Conservation (phyloP, 2,329 filamentous ascomycete species). For the Simplicillium aogashimaense region DNA sequence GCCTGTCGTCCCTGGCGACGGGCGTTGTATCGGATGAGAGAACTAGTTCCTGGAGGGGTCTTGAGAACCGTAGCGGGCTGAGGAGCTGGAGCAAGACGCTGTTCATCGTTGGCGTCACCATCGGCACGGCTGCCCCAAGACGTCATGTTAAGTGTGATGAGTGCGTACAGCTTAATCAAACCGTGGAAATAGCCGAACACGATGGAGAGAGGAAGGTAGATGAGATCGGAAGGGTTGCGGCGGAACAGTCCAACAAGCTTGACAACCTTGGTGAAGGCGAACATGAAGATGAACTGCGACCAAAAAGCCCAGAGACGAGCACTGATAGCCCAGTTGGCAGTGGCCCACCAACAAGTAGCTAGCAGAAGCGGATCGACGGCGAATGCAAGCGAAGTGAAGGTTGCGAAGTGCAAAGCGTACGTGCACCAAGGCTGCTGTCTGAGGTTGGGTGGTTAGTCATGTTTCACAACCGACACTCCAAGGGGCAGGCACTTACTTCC, state of each 20-base stretch:
- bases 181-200: slow-evolving; percentile 90
- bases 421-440: slow-evolving; percentile 90
- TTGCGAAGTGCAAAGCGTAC: slow-evolving; percentile 87
- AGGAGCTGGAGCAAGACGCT: slow-evolving; percentile 49
- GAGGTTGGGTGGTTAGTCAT: slow-evolving; percentile 12
- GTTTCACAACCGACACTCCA: too few species aligned
- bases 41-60: slow-evolving; percentile 30
- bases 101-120: slow-evolving; percentile 72
- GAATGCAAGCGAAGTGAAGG: slow-evolving; percentile 81
- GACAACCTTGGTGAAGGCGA: slow-evolving; percentile 76
- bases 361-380: slow-evolving; percentile 66
- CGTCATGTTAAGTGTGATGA: slow-evolving; percentile 75
- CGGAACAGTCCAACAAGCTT: slow-evolving; percentile 83
- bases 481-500: slow-evolving; percentile 56
- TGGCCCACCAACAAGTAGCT: slow-evolving; percentile 59
- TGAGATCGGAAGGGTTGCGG: slow-evolving; percentile 70
- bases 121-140: slow-evolving; percentile 93
- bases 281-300: slow-evolving; percentile 63
- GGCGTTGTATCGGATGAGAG: slow-evolving; percentile 36
- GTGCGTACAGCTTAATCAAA: slow-evolving; percentile 81
- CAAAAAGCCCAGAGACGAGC: slow-evolving; percentile 46
- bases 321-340: slow-evolving; percentile 45
- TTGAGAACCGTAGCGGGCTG: slow-evolving; percentile 29
- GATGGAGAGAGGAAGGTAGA: slow-evolving; percentile 76
- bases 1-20: slow-evolving; percentile 27